phyloP scores from a whole-genome alignment of 768 basidiomycete species.

The Mycena galericulata region DNA sequence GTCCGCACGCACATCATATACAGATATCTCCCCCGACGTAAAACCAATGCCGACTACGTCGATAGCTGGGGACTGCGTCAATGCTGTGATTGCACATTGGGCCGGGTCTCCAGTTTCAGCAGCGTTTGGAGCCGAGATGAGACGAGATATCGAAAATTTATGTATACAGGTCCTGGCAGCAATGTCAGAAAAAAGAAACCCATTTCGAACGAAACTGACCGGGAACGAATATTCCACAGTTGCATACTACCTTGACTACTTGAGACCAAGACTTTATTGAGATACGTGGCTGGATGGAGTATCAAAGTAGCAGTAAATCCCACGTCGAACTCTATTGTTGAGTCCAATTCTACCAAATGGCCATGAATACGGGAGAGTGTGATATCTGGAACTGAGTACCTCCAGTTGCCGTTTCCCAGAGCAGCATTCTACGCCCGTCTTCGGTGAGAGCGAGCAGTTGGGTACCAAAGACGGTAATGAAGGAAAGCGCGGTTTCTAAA shows the following conservation, averaged over 20 bases:
- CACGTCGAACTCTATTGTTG: constrained; percentile 81
- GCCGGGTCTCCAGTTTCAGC: constrained; percentile 43
- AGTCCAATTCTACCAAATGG: constrained; percentile 64
- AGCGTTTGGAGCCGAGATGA: constrained; percentile 57
- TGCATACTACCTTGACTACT: constrained; percentile 86
- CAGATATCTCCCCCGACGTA: constrained; percentile 85
- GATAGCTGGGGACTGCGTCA: constrained; percentile 94
- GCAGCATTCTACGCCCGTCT: constrained; percentile 78
- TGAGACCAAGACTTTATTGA: constrained; percentile 93
- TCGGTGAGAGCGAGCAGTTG: constrained; percentile 85
- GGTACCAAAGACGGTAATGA: constrained; percentile 83
- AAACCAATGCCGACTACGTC: constrained; percentile 97
- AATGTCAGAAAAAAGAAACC: constrained; percentile 1
- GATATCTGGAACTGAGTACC: constrained; percentile 54
- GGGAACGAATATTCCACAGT: constrained; percentile 93
- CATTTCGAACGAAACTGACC: constrained; percentile 56
- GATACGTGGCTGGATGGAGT: constrained; percentile 94
- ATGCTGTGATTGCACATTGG: constrained; percentile 71
- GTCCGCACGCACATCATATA: constrained; percentile 92
- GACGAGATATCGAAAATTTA: constrained; percentile 68
- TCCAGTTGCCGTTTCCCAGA: constrained; percentile 77
- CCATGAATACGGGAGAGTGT: constrained; percentile 4
- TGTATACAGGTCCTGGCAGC: constrained; percentile 81
- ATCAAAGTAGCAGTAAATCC: constrained; percentile 88
- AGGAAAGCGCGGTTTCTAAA: constrained; percentile 67